These are phyloP conservation scores for Dictyostelium firmibasis DNA, from an alignment of 78 protist species.

Conservation along the genomic window DNA sequence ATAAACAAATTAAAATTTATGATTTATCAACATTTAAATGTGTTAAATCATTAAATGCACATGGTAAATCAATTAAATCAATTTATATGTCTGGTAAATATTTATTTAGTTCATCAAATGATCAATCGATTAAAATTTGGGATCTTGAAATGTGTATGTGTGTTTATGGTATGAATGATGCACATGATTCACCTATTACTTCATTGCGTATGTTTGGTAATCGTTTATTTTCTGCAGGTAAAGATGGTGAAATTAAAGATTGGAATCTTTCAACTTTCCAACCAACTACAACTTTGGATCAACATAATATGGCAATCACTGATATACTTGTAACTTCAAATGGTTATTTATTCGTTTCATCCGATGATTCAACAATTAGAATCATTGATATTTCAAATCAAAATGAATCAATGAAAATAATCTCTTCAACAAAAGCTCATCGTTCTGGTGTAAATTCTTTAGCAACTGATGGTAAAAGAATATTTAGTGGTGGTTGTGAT, in stretches of 20 bases:
- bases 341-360: slow-evolving; percentile 14
- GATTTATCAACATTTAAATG: slow-evolving; percentile 41
- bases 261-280: slow-evolving; percentile 48
- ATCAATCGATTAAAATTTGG: slow-evolving; percentile 59
- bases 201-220: neutral
- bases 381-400: slow-evolving; percentile 1
- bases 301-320: slow-evolving; percentile 2
- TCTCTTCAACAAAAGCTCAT: slow-evolving; percentile 36
- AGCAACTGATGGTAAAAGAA: slow-evolving; percentile 41
- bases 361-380: slow-evolving; percentile 53
- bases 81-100: slow-evolving; percentile 35
- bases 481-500: slow-evolving; percentile 61
- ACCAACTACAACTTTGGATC: slow-evolving; percentile 7
- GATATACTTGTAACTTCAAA: slow-evolving; percentile 27
- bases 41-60: slow-evolving; percentile 58
- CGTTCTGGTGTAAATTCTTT: slow-evolving; percentile 1
- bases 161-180: slow-evolving; percentile 52
- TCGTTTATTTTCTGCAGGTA: slow-evolving; percentile 9
- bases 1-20: slow-evolving; percentile 52
- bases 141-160: slow-evolving; percentile 63
- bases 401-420: slow-evolving; percentile 19
- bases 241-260: slow-evolving; percentile 42
- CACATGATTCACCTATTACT: slow-evolving; percentile 47
- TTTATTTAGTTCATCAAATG: slow-evolving; percentile 59
- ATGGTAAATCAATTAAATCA: slow-evolving; percentile 46